Percentiles rank a stretch among this genome's conserved stretches.
Conservation (phyloP, 768 basidiomycete genomes). For the Boletellus ananas region DNA sequence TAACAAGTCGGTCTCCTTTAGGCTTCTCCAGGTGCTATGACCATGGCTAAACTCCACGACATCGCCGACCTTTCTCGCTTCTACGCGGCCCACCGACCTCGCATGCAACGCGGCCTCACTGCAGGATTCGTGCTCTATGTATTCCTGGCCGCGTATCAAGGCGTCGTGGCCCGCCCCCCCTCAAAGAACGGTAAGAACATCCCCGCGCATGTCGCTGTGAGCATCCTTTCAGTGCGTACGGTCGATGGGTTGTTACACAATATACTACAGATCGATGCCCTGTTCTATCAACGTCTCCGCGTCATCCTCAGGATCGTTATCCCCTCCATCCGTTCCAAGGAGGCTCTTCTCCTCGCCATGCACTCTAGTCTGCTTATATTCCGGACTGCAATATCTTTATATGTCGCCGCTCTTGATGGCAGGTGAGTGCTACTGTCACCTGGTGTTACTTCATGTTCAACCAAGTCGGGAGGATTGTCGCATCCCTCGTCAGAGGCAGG, state of each 20-base stretch:
- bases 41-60: slow-evolving; percentile 36
- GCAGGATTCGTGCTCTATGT: slow-evolving; percentile 68
- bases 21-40: not conserved
- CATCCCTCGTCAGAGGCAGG: slow-evolving; percentile 86
- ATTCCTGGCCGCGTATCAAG: slow-evolving; percentile 57
- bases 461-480: slow-evolving; percentile 70
- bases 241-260: not conserved
- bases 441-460: slow-evolving; percentile 1
- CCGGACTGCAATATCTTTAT: slow-evolving; percentile 87
- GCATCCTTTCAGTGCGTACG: slow-evolving; percentile 19
- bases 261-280: slow-evolving; percentile 69
- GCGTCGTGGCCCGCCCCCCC: slow-evolving; percentile 45
- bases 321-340: slow-evolving; percentile 79
- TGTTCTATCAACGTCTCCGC: slow-evolving; percentile 81
- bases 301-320: slow-evolving; percentile 83
- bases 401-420: slow-evolving; percentile 92
- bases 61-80: slow-evolving; percentile 42
- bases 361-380: slow-evolving; percentile 88
- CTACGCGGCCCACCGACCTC: slow-evolving; percentile 66
- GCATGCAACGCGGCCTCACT: slow-evolving; percentile 70
- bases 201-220: slow-evolving; percentile 60
- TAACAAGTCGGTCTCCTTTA: not conserved
- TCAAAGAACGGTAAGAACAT: slow-evolving; percentile 17
- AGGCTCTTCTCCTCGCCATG: slow-evolving; percentile 80
- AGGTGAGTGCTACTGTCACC: slow-evolving; percentile 46